phyloP scores from a whole-genome alignment of 768 basidiomycete genomes.

The Serendipita sp. region DNA sequence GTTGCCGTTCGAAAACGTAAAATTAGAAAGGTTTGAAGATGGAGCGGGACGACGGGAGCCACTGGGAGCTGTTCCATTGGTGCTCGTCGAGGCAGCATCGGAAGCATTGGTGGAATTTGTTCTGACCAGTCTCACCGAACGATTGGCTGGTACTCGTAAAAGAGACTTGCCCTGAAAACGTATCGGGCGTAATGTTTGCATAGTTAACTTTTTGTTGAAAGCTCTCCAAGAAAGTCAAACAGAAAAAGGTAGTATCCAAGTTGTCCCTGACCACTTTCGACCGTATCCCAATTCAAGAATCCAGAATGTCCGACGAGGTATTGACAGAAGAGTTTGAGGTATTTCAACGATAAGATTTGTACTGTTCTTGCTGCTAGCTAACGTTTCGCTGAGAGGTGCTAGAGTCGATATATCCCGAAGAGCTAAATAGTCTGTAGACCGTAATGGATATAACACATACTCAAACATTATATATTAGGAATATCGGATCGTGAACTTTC shows the following conservation, averaged over 20 bases:
- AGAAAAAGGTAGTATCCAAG: background rate
- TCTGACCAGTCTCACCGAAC: background rate
- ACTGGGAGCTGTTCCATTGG: too few relatives aligned
- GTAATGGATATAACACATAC: slow-evolving; percentile 17
- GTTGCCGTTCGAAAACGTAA: too few relatives aligned
- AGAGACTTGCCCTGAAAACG: background rate
- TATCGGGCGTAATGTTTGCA: background rate
- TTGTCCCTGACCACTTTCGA: background rate
- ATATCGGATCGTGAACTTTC: slow-evolving; percentile 64
- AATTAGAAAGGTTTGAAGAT: too few relatives aligned
- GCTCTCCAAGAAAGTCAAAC: background rate
- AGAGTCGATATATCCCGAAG: slow-evolving; percentile 91
- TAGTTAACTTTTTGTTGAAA: too few relatives aligned
- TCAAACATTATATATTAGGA: slow-evolving; percentile 52
- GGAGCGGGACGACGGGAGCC: too few relatives aligned
- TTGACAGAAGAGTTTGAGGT: slow-evolving; percentile 89
- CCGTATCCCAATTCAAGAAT: background rate
- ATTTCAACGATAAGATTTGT: slow-evolving; percentile 11
- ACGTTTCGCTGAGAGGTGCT: slow-evolving; percentile 41
- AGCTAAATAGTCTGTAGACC: slow-evolving; percentile 63
- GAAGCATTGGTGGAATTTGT: background rate
- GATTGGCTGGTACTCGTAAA: background rate
- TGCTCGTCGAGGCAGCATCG: too few relatives aligned
- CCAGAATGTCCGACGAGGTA: slow-evolving; percentile 22
- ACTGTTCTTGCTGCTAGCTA: background rate